These are phyloP conservation scores for Colletotrichum tropicicola DNA, from an alignment of 2,329 filamentous ascomycete species.

Conservation along the genomic window DNA sequence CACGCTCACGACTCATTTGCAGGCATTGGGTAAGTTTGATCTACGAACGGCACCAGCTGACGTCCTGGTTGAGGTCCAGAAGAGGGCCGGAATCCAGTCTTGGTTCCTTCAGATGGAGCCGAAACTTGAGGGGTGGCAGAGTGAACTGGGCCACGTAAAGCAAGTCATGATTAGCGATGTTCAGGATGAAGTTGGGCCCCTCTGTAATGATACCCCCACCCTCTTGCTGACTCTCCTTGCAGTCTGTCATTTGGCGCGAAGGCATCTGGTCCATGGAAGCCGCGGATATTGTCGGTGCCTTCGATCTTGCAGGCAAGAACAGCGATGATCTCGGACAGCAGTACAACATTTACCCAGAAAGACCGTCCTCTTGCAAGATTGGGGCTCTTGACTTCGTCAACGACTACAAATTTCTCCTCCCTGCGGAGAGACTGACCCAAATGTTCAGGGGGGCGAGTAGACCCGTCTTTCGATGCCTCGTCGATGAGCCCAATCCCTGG, in stretches of 20 bases:
- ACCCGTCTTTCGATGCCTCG: conserved; percentile 46
- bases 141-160: conserved; percentile 38
- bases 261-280: conserved; percentile 47
- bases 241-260: conserved; percentile 55
- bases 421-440: conserved; percentile 32
- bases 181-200: conserved; percentile 47
- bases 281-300: conserved; percentile 43
- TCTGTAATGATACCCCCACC: too few species aligned
- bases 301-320: conserved; percentile 39
- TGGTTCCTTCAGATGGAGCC: conserved; percentile 51
- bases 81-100: conserved; percentile 46
- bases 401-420: conserved; percentile 42
- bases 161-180: conserved; percentile 52
- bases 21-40: neutral
- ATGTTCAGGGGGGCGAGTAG: conserved; percentile 33
- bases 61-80: conserved; percentile 43
- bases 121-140: conserved; percentile 46
- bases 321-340: conserved; percentile 43
- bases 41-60: conserved; percentile 38
- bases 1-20: neutral
- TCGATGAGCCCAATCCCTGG: conserved; percentile 57
- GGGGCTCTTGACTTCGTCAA: conserved; percentile 50
- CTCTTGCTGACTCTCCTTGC: neutral
- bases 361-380: conserved; percentile 47
- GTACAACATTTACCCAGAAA: conserved; percentile 50